Conservation (phyloP, 805 yeast genomes). For the Ogataea haglerorum region DNA sequence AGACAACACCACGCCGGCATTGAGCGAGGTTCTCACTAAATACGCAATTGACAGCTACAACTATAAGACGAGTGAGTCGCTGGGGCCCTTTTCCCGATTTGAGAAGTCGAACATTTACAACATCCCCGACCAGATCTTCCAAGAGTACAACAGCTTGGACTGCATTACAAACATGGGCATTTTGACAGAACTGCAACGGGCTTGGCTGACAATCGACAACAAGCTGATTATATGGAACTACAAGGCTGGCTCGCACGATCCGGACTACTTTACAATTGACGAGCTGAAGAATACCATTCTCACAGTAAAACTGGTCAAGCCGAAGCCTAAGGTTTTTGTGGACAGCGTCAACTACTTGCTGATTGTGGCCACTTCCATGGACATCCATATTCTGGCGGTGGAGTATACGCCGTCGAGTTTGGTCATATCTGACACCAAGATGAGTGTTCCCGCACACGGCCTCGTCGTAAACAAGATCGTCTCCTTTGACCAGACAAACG, state of each 20-base stretch:
- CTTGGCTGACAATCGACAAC: constrained; percentile 84
- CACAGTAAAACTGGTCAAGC: constrained; percentile 73
- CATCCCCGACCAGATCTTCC: constrained; percentile 78
- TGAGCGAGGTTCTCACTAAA: constrained; percentile 52
- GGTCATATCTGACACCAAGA: constrained; percentile 76
- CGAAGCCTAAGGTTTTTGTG: constrained; percentile 77
- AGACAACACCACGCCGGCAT: constrained; percentile 57
- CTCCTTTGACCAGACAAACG: constrained; percentile 61
- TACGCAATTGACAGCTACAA: constrained; percentile 69
- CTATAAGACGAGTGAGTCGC: constrained; percentile 41
- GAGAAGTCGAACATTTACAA: constrained; percentile 64
- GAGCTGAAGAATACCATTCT: constrained; percentile 76
- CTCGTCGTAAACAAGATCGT: constrained; percentile 63
- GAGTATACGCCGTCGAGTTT: constrained; percentile 50
- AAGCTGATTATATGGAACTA: constrained; percentile 85
- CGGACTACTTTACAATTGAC: constrained; percentile 76
- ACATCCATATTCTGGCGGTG: constrained; percentile 73
- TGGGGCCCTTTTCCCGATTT: constrained; percentile 66
- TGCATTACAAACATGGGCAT: constrained; percentile 76
- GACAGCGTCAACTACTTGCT: constrained; percentile 70
- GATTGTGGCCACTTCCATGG: constrained; percentile 75
- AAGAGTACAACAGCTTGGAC: constrained; percentile 65
- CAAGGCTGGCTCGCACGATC: constrained; percentile 38
- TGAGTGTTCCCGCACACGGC: constrained; percentile 78
- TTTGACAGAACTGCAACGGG: constrained; percentile 72